Conservation (phyloP, 805 yeast species). For the Hagleromyces aurorensis region DNA sequence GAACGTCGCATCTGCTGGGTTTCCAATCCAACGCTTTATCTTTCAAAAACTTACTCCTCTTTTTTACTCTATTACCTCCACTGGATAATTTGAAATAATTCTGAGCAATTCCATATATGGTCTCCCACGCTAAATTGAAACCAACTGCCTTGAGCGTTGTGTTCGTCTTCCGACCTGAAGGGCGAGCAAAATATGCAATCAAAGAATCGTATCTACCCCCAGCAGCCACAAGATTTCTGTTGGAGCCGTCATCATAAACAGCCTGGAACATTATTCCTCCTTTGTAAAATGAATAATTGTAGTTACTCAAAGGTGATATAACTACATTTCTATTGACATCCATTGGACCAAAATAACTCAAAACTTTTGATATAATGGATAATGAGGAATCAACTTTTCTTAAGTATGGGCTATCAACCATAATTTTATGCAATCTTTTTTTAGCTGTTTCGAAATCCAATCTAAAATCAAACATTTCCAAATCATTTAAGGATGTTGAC, state of each 20-base stretch:
- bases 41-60: conserved; percentile 31
- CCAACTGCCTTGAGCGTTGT: conserved; percentile 66
- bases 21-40: conserved; percentile 40
- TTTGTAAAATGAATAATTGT: conserved; percentile 69
- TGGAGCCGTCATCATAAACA: conserved; percentile 51
- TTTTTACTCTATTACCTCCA: conserved; percentile 26
- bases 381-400: conserved; percentile 55
- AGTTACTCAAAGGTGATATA: conserved; percentile 77
- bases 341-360: conserved; percentile 44
- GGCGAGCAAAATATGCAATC: conserved; percentile 57
- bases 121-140: conserved; percentile 71
- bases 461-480: conserved; percentile 72
- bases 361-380: conserved; percentile 51
- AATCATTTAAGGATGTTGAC: conserved; percentile 72
- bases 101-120: conserved; percentile 45
- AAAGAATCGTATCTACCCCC: conserved; percentile 91
- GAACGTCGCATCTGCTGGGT: conserved; percentile 68
- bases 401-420: conserved; percentile 66
- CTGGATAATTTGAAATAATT: conserved; percentile 36
- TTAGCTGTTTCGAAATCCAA: conserved; percentile 60
- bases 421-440: conserved; percentile 52
- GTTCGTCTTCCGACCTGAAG: conserved; percentile 32
- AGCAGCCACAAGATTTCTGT: conserved; percentile 56
- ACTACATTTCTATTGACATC: conserved; percentile 52
- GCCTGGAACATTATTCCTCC: conserved; percentile 88